Conservation (phyloP, 306 rosid species). For the Acacia acuminata region DNA sequence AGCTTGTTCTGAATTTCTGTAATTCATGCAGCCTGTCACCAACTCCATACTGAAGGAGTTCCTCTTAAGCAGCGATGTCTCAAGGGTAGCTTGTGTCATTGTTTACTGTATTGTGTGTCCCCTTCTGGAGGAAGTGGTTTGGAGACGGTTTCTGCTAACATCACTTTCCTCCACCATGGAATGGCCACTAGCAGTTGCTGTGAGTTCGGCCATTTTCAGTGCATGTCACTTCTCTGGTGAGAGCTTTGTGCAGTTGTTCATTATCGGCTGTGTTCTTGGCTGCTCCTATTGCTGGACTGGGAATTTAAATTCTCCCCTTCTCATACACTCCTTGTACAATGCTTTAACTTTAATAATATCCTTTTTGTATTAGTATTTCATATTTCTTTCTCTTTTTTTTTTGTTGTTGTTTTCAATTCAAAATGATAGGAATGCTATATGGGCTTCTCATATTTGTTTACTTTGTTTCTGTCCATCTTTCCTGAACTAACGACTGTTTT, state of each 20-base stretch:
- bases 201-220: conserved; percentile 73
- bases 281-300: conserved; percentile 78
- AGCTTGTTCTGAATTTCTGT: not conserved
- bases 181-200: conserved; percentile 69
- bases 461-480: conserved; percentile 14
- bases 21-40: conserved; percentile 52
- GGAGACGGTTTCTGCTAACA: conserved; percentile 74
- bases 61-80: conserved; percentile 49
- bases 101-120: conserved; percentile 72
- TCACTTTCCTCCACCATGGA: conserved; percentile 63
- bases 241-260: conserved; percentile 65
- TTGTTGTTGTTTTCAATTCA: not conserved
- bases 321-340: conserved; percentile 79
- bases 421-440: not conserved
- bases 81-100: conserved; percentile 55
- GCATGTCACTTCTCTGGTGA: conserved; percentile 76
- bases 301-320: conserved; percentile 59
- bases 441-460: not conserved
- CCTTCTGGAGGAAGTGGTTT: conserved; percentile 72
- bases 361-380: conserved; percentile 43
- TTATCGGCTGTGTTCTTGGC: conserved; percentile 79
- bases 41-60: conserved; percentile 65
- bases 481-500: not conserved
- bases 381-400: not conserved
- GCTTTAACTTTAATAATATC: conserved; percentile 59